A percentile compares a stretch with the other conserved stretches of the same genome.
These are phyloP conservation scores for Coriaria nepalensis DNA, from an alignment of 306 rosid species.

Conservation along the genomic window DNA sequence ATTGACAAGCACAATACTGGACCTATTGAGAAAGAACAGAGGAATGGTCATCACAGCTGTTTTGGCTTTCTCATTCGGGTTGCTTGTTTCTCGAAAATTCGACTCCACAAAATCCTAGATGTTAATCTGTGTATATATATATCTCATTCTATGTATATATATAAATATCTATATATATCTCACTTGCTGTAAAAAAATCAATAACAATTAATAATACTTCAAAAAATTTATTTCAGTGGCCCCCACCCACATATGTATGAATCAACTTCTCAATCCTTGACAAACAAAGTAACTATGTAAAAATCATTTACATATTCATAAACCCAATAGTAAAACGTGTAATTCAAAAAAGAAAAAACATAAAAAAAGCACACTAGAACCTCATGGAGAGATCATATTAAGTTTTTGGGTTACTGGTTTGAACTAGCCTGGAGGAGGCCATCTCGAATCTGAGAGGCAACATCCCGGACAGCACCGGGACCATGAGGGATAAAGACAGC, in stretches of 20 bases:
- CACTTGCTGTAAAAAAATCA: too few relatives aligned
- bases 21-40: slow-evolving; percentile 31
- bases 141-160: too few relatives aligned
- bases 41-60: slow-evolving; percentile 37
- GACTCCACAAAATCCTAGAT: slow-evolving; percentile 11
- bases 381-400: neutral
- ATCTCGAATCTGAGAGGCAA: slow-evolving; percentile 76
- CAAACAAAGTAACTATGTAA: too few relatives aligned
- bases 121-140: too few relatives aligned
- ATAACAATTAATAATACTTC: too few relatives aligned
- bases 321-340: too few relatives aligned
- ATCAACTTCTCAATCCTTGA: too few relatives aligned
- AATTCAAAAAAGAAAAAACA: neutral
- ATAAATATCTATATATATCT: too few relatives aligned
- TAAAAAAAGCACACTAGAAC: neutral
- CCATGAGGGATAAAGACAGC: slow-evolving; percentile 98
- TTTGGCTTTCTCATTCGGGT: slow-evolving; percentile 49
- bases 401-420: slow-evolving; percentile 17
- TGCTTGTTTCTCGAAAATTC: slow-evolving; percentile 25
- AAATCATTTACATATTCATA: too few relatives aligned
- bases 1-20: slow-evolving; percentile 15
- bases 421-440: slow-evolving; percentile 86
- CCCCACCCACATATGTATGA: too few relatives aligned
- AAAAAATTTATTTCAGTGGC: too few relatives aligned
- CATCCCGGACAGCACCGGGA: slow-evolving; percentile 88